phyloP scores from a whole-genome alignment of 2,329 filamentous ascomycete species.

The Aspergillus arachidicola region DNA sequence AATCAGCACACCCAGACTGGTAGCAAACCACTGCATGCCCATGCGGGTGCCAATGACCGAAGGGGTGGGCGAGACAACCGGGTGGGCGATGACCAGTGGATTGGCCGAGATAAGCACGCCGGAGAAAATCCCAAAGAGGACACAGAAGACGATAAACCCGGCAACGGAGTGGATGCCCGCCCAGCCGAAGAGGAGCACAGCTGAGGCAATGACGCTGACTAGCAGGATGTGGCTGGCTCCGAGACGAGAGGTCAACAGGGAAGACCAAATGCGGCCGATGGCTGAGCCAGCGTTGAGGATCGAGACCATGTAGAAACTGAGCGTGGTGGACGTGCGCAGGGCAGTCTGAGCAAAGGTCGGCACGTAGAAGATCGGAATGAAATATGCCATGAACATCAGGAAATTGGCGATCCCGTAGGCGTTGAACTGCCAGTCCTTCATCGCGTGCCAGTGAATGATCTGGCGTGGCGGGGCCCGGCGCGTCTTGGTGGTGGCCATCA shows the following conservation, averaged over 20 bases:
- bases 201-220: neutral
- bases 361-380: slow-evolving; percentile 6
- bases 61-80: too few species aligned
- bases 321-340: neutral
- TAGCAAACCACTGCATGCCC: too few species aligned
- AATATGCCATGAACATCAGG: neutral
- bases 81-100: too few species aligned
- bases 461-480: neutral
- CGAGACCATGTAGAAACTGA: slow-evolving; percentile 1
- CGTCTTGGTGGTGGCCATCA: neutral
- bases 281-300: slow-evolving; percentile 6
- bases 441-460: too few species aligned
- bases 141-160: slow-evolving; percentile 62
- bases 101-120: neutral
- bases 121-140: slow-evolving; percentile 20
- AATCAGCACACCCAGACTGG: too few species aligned
- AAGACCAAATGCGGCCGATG: neutral
- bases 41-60: too few species aligned
- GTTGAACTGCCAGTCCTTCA: neutral
- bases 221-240: neutral
- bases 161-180: slow-evolving; percentile 45
- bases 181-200: slow-evolving; percentile 7
- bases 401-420: neutral
- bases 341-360: neutral
- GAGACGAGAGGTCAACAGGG: neutral